A percentile compares a stretch with the other conserved stretches of the same genome.
Conservation (phyloP, 1,284 basidiomycete species). For the Ganoderma resinaceum region DNA sequence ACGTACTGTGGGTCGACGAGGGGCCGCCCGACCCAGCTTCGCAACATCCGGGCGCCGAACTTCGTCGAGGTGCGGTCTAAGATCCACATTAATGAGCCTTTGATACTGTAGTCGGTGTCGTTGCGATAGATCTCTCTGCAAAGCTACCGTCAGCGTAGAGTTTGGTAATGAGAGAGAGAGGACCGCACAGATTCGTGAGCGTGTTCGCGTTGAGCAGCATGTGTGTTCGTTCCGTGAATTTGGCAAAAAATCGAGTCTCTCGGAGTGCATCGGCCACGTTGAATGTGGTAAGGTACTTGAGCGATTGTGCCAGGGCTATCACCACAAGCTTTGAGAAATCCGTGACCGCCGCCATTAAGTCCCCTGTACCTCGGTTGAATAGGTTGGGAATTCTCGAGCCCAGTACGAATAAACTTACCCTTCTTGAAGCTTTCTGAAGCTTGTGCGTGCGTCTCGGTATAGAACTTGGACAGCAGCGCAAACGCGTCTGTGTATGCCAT, state of each 20-base stretch:
- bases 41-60: conserved; percentile 87
- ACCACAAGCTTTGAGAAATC: conserved; percentile 79
- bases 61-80: conserved; percentile 88
- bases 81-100: conserved; percentile 87
- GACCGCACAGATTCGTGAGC: conserved; percentile 75
- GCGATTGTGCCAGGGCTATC: conserved; percentile 79
- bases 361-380: conserved; percentile 28
- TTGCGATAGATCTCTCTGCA: conserved; percentile 87
- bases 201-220: conserved; percentile 95
- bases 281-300: conserved; percentile 82
- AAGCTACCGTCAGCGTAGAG: neutral
- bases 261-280: conserved; percentile 78
- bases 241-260: conserved; percentile 79
- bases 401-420: conserved; percentile 41
- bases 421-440: conserved; percentile 58
- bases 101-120: conserved; percentile 78
- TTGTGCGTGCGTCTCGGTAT: conserved; percentile 55
- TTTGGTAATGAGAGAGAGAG: neutral
- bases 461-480: conserved; percentile 75
- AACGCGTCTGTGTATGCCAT: conserved; percentile 81
- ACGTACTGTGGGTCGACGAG: conserved; percentile 77
- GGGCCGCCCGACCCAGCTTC: conserved; percentile 89
- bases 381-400: neutral
- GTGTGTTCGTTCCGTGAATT: conserved; percentile 80
- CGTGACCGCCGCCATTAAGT: conserved; percentile 67